A percentile compares a stretch with the other conserved stretches of the same genome.
Evolutionary conservation across 2,329 filamentous ascomycete species (phyloP).

Genomic region (Diaporthe ampelina): DNA sequence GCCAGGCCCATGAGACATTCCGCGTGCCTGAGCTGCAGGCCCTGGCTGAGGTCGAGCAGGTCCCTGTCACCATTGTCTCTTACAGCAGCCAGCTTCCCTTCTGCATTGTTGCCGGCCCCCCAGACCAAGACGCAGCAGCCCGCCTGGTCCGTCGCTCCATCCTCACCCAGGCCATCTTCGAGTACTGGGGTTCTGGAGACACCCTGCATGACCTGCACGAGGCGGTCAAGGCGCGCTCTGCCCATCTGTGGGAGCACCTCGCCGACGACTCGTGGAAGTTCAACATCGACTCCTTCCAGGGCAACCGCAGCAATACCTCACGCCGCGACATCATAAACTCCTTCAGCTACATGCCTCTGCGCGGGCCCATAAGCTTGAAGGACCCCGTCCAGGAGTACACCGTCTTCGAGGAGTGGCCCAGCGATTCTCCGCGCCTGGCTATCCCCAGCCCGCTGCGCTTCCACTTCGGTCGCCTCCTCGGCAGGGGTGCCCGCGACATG

Average conservation of each 20-base stretch:
- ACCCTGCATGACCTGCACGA: constrained; percentile 78
- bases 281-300: constrained; percentile 84
- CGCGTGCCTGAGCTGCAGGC: constrained; percentile 86
- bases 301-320: constrained; percentile 72
- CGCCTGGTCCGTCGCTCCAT: constrained; percentile 82
- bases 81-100: constrained; percentile 89
- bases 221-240: constrained; percentile 70
- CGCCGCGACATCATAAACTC: constrained; percentile 85
- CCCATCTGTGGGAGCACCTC: constrained; percentile 77
- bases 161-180: constrained; percentile 85
- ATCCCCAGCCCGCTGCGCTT: constrained; percentile 70
- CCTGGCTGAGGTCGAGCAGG: constrained; percentile 76
- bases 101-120: constrained; percentile 78
- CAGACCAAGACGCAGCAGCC: constrained; percentile 73
- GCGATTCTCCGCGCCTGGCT: constrained; percentile 62
- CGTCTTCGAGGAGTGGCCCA: constrained; percentile 85
- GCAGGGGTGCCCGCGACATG: constrained; percentile 74
- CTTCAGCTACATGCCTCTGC: constrained; percentile 83
- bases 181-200: constrained; percentile 84
- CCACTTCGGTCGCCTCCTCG: constrained; percentile 81
- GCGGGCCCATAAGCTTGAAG: constrained; percentile 83
- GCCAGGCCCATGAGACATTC: constrained; percentile 92
- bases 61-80: constrained; percentile 79
- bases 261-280: constrained; percentile 82
- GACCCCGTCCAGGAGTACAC: constrained; percentile 81